Base-by-base conservation (phyloP, 2,329 filamentous ascomycete species). In the Drechslera avenae region DNA sequence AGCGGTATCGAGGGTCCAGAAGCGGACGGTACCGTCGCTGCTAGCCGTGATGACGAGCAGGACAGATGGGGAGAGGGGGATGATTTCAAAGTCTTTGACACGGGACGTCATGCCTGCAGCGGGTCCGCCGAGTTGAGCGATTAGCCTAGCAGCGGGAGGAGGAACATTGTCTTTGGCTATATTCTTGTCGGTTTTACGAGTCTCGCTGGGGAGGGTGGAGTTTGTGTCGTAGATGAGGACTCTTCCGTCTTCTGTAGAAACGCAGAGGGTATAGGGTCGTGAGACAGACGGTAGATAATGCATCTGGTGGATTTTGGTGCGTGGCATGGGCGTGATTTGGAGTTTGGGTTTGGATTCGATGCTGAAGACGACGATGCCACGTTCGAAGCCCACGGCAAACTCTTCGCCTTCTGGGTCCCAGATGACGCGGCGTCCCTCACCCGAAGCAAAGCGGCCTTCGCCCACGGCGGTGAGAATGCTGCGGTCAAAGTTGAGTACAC, bases 211-310 rank as follows among this genome's bases (percentile, higher is more conserved):
- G 5, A 84, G 63, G 54, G 83, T 78, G 8, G 77, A 75, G 39
- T 78, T 80, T 2, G 90, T 91, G 31, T 88, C 87, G 72, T 90
- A 96, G 72, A 97, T 90, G 43, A 96, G 68, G 30, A 97, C 82
- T 44, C 89, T 82, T 1, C 94, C 94, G 69, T 97, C 93, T 71
- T 97, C 94, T 0, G 94, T 97, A 1, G 91, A 91, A 1, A 94
- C 79, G 0, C 88, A 86, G 34, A 97, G 74, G 5, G 92, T 72
- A 30, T 85, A 82, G 17, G 75, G 75, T 40, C 76, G 75, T 5
- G 76, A 75, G 13, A 80, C 77, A 16, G 69, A 70, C 6, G 79
- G 69, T 18, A 96, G 66, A 71, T 96, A 96, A 50, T 79, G 78
- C 57, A 97, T 80, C 66, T 93, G 85, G 69, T 97, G 92, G 18